Evolutionary conservation across 352 stramenopile species (phyloP).

Genomic region (Pythium brassicae): DNA sequence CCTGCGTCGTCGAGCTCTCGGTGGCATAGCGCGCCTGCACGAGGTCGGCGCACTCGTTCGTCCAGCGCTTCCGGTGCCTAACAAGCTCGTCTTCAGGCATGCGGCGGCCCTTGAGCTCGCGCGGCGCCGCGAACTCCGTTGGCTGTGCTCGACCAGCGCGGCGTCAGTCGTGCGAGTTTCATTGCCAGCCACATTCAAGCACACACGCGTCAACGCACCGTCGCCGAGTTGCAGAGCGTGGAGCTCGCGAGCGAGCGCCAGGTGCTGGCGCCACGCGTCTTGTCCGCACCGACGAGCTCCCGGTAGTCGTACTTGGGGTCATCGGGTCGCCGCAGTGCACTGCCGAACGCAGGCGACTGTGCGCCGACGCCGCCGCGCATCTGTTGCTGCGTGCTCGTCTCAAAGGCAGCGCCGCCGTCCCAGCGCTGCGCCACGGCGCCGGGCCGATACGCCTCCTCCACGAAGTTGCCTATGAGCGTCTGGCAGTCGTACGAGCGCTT

Average conservation of each 20-base stretch:
- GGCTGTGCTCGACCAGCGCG: constrained; percentile 10
- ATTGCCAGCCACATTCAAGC: neutral
- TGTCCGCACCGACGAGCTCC: constrained; percentile 63
- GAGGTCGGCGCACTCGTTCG: constrained; percentile 47
- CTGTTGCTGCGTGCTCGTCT: constrained; percentile 48
- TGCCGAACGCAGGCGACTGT: constrained; percentile 35
- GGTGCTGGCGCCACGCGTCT: constrained; percentile 34
- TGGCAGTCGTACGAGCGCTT: constrained; percentile 78
- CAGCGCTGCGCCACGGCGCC: constrained; percentile 35
- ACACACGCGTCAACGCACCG: constrained; percentile 15
- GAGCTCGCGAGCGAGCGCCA: constrained; percentile 66
- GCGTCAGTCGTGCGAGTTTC: neutral
- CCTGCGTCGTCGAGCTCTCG: constrained; percentile 39
- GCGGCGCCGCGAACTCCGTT: constrained; percentile 64
- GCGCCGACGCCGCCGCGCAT: constrained; percentile 46
- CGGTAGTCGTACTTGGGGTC: constrained; percentile 69
- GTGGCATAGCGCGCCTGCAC: constrained; percentile 56
- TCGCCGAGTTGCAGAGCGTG: constrained; percentile 41
- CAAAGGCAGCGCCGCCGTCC: constrained; percentile 43
- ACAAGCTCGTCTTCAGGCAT: constrained; percentile 50
- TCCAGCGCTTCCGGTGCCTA: constrained; percentile 57
- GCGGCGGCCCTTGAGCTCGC: constrained; percentile 41
- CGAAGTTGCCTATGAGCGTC: constrained; percentile 78
- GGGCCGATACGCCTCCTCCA: constrained; percentile 71
- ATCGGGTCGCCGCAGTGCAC: constrained; percentile 36